phyloP scores from a whole-genome alignment of 2,329 filamentous ascomycete species.

The Talaromyces albobiverticillius region DNA sequence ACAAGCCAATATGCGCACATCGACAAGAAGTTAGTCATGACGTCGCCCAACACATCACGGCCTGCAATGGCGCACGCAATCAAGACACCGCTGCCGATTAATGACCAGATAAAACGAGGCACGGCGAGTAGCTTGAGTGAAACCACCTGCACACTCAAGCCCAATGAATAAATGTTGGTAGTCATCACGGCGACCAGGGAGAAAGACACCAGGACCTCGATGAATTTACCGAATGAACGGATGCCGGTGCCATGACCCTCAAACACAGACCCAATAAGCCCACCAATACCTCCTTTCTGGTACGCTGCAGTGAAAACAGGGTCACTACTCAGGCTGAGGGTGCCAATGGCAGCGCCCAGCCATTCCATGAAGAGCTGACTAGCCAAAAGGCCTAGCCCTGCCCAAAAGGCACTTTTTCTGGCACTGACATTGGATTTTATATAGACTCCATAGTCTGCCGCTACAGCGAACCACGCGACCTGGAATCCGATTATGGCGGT shows the following conservation, averaged over 20 bases:
- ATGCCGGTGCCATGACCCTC: background rate
- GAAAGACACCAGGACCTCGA: background rate
- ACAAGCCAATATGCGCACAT: constrained; percentile 41
- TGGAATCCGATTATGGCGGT: constrained; percentile 5
- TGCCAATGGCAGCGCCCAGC: constrained; percentile 3
- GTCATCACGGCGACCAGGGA: background rate
- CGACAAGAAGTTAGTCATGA: constrained; percentile 39
- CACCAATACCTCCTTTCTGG: background rate
- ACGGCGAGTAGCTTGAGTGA: background rate
- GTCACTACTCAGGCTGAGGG: background rate
- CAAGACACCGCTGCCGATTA: background rate
- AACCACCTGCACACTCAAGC: background rate
- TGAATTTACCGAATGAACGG: constrained; percentile 2
- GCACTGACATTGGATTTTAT: background rate
- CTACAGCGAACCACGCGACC: background rate
- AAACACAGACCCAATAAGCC: background rate
- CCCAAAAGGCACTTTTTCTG: background rate
- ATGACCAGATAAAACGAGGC: background rate
- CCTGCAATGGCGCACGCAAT: constrained; percentile 32
- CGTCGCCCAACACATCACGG: constrained; percentile 32
- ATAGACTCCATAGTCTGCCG: constrained; percentile 1
- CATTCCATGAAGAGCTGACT: background rate
- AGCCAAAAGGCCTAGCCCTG: background rate
- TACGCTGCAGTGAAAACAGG: background rate
- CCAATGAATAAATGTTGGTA: background rate